phyloP scores from a whole-genome alignment of 352 stramenopile genomes.

The Globisporangium uncinulatum region DNA sequence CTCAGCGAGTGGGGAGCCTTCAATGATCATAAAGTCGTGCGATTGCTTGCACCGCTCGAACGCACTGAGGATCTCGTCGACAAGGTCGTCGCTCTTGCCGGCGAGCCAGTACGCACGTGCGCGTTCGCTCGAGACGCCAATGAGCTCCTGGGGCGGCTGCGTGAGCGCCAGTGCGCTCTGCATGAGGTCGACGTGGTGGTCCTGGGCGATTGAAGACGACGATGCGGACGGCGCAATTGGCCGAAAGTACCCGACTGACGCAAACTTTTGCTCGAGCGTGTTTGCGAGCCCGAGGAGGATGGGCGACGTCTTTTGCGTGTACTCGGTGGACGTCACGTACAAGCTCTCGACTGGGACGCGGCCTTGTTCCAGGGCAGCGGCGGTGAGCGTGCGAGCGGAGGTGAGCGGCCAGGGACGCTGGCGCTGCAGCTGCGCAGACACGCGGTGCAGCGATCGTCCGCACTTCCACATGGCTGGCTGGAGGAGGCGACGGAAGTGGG shows the following conservation, averaged over 20 bases:
- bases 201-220: conserved; percentile 9
- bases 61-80: conserved; percentile 61
- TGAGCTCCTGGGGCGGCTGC: conserved; percentile 37
- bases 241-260: conserved; percentile 70
- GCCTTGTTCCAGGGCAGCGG: conserved; percentile 26
- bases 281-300: conserved; percentile 63
- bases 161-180: conserved; percentile 46
- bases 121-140: conserved; percentile 50
- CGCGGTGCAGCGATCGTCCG: conserved; percentile 14
- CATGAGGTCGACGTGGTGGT: conserved; percentile 77
- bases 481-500: not conserved
- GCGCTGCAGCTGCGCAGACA: conserved; percentile 8
- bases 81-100: conserved; percentile 56
- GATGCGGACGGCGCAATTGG: conserved; percentile 40
- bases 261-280: conserved; percentile 71
- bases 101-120: conserved; percentile 47
- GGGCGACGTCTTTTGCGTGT: conserved; percentile 54
- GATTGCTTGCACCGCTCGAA: conserved; percentile 46
- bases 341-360: conserved; percentile 48
- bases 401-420: conserved; percentile 7
- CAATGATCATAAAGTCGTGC: conserved; percentile 84
- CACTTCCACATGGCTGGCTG: conserved; percentile 10
- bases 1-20: conserved; percentile 60
- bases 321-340: conserved; percentile 66
- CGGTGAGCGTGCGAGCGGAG: conserved; percentile 20